phyloP scores from a whole-genome alignment of 2,329 filamentous ascomycete genomes.

The Fusarium sp. region DNA sequence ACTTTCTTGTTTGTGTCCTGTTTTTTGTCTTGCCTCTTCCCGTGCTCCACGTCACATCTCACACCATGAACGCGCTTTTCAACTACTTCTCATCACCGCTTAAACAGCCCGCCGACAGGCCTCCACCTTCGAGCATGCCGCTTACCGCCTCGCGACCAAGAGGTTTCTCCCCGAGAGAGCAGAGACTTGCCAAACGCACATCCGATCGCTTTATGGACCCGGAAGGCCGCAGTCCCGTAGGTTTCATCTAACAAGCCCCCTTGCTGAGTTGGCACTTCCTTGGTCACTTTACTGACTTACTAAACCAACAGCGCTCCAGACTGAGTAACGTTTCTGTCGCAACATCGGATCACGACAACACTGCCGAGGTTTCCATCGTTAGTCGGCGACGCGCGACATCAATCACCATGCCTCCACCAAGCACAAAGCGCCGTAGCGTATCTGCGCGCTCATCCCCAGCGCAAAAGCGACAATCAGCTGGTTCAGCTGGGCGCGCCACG shows the following conservation, averaged over 20 bases:
- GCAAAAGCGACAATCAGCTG: neutral
- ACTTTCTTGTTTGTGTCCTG: neutral
- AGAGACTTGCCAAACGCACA: constrained; percentile 20
- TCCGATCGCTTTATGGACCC: constrained; percentile 15
- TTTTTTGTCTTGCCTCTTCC: neutral
- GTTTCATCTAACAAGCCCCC: neutral
- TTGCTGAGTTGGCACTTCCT: neutral
- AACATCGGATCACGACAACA: constrained; percentile 9
- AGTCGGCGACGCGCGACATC: constrained; percentile 3
- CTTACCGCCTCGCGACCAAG: constrained; percentile 15
- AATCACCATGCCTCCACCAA: constrained; percentile 12
- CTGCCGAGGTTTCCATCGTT: constrained; percentile 4
- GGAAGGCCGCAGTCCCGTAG: constrained; percentile 31
- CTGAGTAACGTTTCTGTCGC: constrained; percentile 26
- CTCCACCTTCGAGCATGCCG: constrained; percentile 20
- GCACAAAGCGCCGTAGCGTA: neutral
- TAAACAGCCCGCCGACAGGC: constrained; percentile 27
- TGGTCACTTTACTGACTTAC: too few species aligned
- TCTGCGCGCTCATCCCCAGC: constrained; percentile 1
- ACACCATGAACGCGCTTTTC: constrained; percentile 17
- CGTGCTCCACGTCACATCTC: neutral
- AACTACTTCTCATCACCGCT: constrained; percentile 39
- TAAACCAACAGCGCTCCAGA: constrained; percentile 19
- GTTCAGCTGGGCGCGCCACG: neutral
- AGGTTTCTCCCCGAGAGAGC: constrained; percentile 31